phyloP scores from a whole-genome alignment of 2,329 filamentous ascomycete genomes.

The Diaporthe vaccinii region DNA sequence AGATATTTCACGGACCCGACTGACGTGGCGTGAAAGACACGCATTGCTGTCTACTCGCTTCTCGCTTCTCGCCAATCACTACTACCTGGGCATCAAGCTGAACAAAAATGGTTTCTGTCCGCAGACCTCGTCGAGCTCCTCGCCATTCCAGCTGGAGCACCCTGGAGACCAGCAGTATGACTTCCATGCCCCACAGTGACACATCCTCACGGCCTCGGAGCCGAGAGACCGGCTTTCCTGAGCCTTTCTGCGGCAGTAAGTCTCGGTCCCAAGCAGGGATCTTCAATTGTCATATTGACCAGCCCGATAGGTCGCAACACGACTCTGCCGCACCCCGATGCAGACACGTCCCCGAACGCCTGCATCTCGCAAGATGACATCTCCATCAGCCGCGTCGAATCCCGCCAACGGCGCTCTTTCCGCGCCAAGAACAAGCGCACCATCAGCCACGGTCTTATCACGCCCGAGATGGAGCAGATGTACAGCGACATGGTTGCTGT shows the following conservation, averaged over 20 bases:
- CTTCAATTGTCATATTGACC: neutral
- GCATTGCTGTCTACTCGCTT: neutral
- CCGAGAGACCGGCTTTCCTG: constrained; percentile 66
- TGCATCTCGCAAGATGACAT: constrained; percentile 69
- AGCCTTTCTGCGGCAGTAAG: constrained; percentile 63
- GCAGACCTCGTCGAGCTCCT: constrained; percentile 38
- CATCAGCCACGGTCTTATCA: constrained; percentile 61
- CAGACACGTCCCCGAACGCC: constrained; percentile 69
- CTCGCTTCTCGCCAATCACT: neutral
- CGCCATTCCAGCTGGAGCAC: constrained; percentile 36
- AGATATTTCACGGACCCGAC: constrained; percentile 12
- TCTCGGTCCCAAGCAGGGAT: constrained; percentile 26
- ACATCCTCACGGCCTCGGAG: constrained; percentile 42
- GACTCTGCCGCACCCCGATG: constrained; percentile 73
- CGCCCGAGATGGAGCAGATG: constrained; percentile 53
- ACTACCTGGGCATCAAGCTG: constrained; percentile 17
- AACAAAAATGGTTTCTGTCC: constrained; percentile 39
- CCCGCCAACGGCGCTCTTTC: constrained; percentile 61
- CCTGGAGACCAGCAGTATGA: constrained; percentile 36
- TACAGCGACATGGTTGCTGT: constrained; percentile 46
- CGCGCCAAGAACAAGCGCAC: constrained; percentile 62
- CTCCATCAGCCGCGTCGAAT: constrained; percentile 56
- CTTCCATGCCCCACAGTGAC: constrained; percentile 39
- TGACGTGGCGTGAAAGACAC: neutral
- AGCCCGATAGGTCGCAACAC: constrained; percentile 65